Evolutionary conservation across 441 rosid species (phyloP).

Genomic region (Adansonia rubrostipa): DNA sequence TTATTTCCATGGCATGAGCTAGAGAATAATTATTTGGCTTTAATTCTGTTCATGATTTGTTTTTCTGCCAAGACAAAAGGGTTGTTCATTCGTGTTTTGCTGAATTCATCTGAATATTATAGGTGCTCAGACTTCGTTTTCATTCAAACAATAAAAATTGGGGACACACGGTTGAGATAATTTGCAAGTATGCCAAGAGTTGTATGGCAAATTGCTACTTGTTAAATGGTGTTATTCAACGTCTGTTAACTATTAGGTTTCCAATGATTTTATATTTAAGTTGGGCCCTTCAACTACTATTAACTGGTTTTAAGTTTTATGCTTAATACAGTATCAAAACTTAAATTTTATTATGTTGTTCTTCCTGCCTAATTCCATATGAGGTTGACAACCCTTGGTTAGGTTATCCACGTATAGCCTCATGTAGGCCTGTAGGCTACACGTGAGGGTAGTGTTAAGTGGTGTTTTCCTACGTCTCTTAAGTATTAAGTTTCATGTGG

Average conservation of each 20-base stretch:
- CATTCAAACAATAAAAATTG: conserved; percentile 4
- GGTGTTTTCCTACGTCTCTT: too few species aligned
- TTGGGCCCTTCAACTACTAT: background rate
- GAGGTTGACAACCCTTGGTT: too few species aligned
- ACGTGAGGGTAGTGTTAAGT: too few species aligned
- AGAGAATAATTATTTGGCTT: background rate
- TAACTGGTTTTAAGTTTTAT: background rate
- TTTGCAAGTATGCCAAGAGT: background rate
- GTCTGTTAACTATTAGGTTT: too few species aligned
- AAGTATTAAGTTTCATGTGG: too few species aligned
- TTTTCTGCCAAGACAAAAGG: conserved; percentile 2
- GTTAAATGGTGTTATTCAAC: too few species aligned
- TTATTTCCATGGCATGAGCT: background rate
- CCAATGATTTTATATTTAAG: too few species aligned
- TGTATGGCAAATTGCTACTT: background rate
- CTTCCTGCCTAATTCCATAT: too few species aligned
- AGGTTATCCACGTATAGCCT: too few species aligned
- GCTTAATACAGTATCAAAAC: too few species aligned
- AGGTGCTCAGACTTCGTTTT: background rate
- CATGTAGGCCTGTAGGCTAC: too few species aligned
- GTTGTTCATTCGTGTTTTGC: background rate
- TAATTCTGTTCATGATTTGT: background rate
- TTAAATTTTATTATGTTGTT: too few species aligned
- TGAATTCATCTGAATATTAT: conserved; percentile 1
- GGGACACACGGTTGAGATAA: background rate